These are phyloP conservation scores for Colletotrichum filicis DNA, from an alignment of 2,329 filamentous ascomycete species.

Conservation along the genomic window DNA sequence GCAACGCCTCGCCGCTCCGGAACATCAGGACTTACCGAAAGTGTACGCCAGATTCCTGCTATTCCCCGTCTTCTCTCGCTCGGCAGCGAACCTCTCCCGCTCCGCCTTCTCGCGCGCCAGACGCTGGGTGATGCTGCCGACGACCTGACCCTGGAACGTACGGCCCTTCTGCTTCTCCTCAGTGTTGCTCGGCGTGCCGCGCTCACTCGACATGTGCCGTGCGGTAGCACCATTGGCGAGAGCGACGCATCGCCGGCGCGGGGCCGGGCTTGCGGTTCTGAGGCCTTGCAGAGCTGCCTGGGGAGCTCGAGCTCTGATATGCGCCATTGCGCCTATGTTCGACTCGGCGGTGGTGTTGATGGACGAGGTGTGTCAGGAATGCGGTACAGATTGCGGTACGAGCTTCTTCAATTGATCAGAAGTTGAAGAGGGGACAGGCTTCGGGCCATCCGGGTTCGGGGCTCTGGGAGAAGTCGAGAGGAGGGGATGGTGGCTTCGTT, in stretches of 20 bases:
- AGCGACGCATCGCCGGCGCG: slow-evolving; percentile 31
- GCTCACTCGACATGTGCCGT: slow-evolving; percentile 40
- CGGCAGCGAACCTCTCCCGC: slow-evolving; percentile 58
- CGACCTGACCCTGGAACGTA: slow-evolving; percentile 68
- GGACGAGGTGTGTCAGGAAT: background rate
- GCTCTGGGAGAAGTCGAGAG: background rate
- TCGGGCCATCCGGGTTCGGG: background rate
- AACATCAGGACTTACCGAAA: slow-evolving; percentile 57
- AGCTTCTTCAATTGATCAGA: background rate
- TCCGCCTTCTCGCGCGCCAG: slow-evolving; percentile 66
- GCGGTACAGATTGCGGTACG: too few relatives aligned
- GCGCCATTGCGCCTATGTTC: slow-evolving; percentile 41
- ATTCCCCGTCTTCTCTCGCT: slow-evolving; percentile 48
- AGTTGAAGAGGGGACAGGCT: background rate
- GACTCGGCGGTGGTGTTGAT: background rate
- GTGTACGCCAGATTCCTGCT: slow-evolving; percentile 62
- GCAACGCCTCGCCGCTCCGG: background rate
- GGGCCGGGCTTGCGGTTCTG: slow-evolving; percentile 36
- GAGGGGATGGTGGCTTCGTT: background rate
- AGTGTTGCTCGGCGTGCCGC: slow-evolving; percentile 40
- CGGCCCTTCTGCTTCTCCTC: slow-evolving; percentile 49
- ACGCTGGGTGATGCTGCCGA: slow-evolving; percentile 66
- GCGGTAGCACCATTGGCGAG: background rate
- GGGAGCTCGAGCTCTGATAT: slow-evolving; percentile 46
- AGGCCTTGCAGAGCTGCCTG: slow-evolving; percentile 45